Evolutionary conservation across 177 flowering plant species (phyloP).

Genomic region (Vitis hybrid): DNA sequence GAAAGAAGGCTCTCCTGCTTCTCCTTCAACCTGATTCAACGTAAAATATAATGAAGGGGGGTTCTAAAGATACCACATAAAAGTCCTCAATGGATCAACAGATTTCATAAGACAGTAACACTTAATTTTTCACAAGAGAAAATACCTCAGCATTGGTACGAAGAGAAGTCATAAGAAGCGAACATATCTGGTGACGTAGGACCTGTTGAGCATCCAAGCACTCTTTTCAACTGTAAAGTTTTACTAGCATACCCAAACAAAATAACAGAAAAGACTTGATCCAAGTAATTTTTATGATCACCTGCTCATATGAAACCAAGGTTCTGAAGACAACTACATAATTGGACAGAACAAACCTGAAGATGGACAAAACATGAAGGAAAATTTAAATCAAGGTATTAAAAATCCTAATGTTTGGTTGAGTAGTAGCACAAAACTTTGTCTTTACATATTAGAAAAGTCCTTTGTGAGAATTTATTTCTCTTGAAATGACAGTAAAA

Average conservation of each 20-base stretch:
- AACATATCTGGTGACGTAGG: constrained; percentile 89
- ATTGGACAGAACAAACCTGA: constrained; percentile 89
- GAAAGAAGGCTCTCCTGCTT: constrained; percentile 90
- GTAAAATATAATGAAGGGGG: constrained; percentile 4
- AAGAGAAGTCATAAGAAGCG: constrained; percentile 97
- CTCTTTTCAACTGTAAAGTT: constrained; percentile 12
- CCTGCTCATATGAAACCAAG: constrained; percentile 83
- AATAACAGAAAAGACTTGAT: constrained; percentile 7
- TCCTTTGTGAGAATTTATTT: too few species aligned
- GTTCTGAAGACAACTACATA: constrained; percentile 79
- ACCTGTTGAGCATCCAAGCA: constrained; percentile 49
- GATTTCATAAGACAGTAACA: neutral
- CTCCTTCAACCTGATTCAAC: constrained; percentile 77
- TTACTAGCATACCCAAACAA: constrained; percentile 10
- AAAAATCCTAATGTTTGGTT: too few species aligned
- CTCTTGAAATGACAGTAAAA: too few species aligned
- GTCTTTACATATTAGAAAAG: too few species aligned
- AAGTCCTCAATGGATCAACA: neutral
- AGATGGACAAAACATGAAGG: constrained; percentile 7
- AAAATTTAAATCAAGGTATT: neutral
- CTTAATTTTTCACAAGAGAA: neutral
- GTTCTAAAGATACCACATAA: neutral
- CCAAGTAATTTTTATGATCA: constrained; percentile 21
- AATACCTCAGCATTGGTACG: constrained; percentile 91
- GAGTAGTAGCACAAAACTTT: too few species aligned